phyloP scores from a whole-genome alignment of 2,329 filamentous ascomycete genomes.

The Aureobasidium melanogenum region DNA sequence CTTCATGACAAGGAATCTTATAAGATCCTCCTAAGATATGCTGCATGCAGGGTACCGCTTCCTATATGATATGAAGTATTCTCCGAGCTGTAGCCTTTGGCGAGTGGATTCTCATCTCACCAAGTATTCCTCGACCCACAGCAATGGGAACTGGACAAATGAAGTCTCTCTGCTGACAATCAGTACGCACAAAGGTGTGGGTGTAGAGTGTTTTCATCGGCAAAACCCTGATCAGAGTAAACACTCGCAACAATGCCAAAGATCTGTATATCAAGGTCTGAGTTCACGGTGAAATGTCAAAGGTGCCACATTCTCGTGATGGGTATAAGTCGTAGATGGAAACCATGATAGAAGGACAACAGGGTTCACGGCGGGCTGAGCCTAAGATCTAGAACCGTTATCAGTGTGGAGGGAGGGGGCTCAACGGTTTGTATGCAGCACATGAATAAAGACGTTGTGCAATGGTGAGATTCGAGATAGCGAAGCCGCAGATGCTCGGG shows the following conservation, averaged over 20 bases:
- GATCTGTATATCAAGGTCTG: too few species aligned
- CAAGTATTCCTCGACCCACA: not conserved
- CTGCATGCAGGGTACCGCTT: not conserved
- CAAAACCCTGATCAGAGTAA: too few species aligned
- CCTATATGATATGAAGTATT: not conserved
- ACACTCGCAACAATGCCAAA: too few species aligned
- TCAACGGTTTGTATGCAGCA: not conserved
- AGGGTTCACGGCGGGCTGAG: constrained; percentile 8
- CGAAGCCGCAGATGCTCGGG: not conserved
- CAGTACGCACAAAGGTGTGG: not conserved
- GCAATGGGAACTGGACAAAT: not conserved
- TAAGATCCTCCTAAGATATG: not conserved
- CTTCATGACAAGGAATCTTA: not conserved
- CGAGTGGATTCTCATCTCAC: not conserved
- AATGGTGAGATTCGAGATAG: not conserved
- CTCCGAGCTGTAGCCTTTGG: not conserved
- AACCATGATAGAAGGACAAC: not conserved
- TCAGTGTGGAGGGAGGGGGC: too few species aligned
- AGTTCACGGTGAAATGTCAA: too few species aligned
- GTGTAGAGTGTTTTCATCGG: too few species aligned
- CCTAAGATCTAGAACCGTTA: not conserved
- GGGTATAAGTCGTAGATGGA: not conserved
- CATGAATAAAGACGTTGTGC: constrained; percentile 1
- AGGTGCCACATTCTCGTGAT: not conserved
- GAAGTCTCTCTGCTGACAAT: not conserved